Evolutionary conservation across 176 grass and related monocot genomes (phyloP).

Genomic region (Bonia amplexicaulis): DNA sequence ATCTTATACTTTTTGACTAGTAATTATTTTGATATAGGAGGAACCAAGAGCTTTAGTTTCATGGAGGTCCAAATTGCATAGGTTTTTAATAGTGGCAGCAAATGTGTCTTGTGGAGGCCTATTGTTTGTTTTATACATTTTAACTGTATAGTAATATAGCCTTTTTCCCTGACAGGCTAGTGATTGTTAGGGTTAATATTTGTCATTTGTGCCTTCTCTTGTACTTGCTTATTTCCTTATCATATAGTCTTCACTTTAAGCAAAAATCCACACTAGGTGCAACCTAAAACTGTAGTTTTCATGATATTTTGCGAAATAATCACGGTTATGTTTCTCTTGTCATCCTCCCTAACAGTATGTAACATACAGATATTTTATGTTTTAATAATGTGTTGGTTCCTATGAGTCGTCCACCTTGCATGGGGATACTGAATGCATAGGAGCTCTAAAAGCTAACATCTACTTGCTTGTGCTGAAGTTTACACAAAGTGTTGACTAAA

Average conservation of each 20-base stretch:
- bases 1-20: background rate
- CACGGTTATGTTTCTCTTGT: background rate
- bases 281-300: background rate
- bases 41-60: background rate
- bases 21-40: background rate
- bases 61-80: background rate
- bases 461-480: background rate
- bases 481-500: background rate
- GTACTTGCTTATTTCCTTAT: background rate
- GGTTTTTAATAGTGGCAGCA: background rate
- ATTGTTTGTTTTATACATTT: background rate
- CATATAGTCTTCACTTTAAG: background rate
- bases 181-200: background rate
- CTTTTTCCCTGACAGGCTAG: background rate
- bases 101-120: background rate
- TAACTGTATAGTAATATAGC: background rate
- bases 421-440: constrained; percentile 4
- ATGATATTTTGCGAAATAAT: background rate
- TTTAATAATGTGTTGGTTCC: background rate
- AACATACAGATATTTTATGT: background rate
- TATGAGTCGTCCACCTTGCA: background rate
- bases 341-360: background rate
- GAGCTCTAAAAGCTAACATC: background rate
- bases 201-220: background rate
- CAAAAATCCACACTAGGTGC: background rate